Evolutionary conservation across 495 filamentous ascomycete species (phyloP).

Genomic region (Penicillium paradoxum): DNA sequence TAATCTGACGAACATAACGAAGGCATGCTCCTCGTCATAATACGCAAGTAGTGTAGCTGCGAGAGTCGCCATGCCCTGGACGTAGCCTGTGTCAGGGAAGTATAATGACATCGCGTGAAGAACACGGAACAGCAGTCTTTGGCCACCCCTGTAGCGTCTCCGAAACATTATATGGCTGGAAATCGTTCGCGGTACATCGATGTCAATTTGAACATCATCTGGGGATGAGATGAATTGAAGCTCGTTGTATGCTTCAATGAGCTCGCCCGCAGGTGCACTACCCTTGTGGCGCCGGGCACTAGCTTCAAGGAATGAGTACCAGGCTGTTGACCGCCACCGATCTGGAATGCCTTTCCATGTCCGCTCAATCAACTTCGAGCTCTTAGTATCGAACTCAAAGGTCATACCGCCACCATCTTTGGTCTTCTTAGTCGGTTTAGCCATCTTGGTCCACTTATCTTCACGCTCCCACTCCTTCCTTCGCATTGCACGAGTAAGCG

Average conservation of each 20-base stretch:
- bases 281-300: slow-evolving; percentile 64
- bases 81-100: slow-evolving; percentile 88
- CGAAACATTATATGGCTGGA: slow-evolving; percentile 98
- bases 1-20: slow-evolving; percentile 90
- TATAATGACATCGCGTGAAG: slow-evolving; percentile 88
- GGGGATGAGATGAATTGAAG: slow-evolving; percentile 68
- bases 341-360: slow-evolving; percentile 99
- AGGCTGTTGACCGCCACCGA: slow-evolving; percentile 88
- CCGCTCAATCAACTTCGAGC: slow-evolving; percentile 80
- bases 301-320: slow-evolving; percentile 87
- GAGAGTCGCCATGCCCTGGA: slow-evolving; percentile 95
- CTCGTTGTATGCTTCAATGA: slow-evolving; percentile 64
- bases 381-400: slow-evolving; percentile 82
- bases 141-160: slow-evolving; percentile 81
- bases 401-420: slow-evolving; percentile 73
- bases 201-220: slow-evolving; percentile 95
- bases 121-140: slow-evolving; percentile 88
- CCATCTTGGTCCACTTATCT: slow-evolving; percentile 98
- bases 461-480: slow-evolving; percentile 78
- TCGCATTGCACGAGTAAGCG: slow-evolving; percentile 54
- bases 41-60: slow-evolving; percentile 93
- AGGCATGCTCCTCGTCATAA: slow-evolving; percentile 89
- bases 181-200: slow-evolving; percentile 94
- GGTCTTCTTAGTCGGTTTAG: slow-evolving; percentile 54
- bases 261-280: slow-evolving; percentile 61